Percentiles rank a stretch among this genome's conserved stretches.
Evolutionary conservation across 1,139 yeast species (phyloP).

Genomic region (Pichia sorboxylosa): DNA sequence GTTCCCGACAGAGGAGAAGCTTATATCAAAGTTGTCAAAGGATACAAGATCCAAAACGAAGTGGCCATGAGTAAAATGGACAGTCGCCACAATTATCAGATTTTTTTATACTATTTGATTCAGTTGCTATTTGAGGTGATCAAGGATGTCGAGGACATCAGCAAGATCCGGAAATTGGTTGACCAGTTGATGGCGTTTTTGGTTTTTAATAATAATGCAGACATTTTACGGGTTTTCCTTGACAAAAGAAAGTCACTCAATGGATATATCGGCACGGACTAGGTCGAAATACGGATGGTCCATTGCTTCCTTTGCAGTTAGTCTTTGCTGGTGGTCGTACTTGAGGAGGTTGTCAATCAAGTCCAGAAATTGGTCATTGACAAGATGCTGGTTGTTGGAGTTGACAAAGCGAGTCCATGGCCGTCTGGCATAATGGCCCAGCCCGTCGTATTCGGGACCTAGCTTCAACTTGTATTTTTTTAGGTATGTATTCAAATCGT

Average conservation of each 20-base stretch:
- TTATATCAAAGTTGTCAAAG: slow-evolving; percentile 1
- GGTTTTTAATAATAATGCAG: slow-evolving; percentile 7
- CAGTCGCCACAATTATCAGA: slow-evolving; percentile 3
- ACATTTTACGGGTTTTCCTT: slow-evolving; percentile 3
- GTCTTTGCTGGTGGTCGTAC: slow-evolving; percentile 63
- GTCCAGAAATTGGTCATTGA: slow-evolving; percentile 52
- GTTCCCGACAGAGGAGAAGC: slow-evolving; percentile 1
- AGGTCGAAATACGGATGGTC: slow-evolving; percentile 42
- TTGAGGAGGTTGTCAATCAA: slow-evolving; percentile 54
- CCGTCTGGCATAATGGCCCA: slow-evolving; percentile 55
- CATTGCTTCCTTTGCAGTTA: slow-evolving; percentile 70
- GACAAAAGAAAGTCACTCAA: neutral
- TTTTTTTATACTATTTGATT: slow-evolving; percentile 6
- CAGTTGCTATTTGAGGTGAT: slow-evolving; percentile 6
- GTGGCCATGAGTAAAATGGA: slow-evolving; percentile 1
- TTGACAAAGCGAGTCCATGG: slow-evolving; percentile 56
- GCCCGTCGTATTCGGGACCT: slow-evolving; percentile 48
- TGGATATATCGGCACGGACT: slow-evolving; percentile 15
- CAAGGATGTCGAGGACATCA: neutral
- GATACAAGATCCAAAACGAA: slow-evolving; percentile 6
- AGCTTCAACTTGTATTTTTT: slow-evolving; percentile 50
- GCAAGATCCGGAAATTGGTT: too few relatives aligned
- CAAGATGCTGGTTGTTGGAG: slow-evolving; percentile 32
- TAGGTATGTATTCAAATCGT: slow-evolving; percentile 48
- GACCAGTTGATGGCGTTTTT: slow-evolving; percentile 10